phyloP scores from a whole-genome alignment of 2,329 filamentous ascomycete species.

The Colletotrichum gigasporum region DNA sequence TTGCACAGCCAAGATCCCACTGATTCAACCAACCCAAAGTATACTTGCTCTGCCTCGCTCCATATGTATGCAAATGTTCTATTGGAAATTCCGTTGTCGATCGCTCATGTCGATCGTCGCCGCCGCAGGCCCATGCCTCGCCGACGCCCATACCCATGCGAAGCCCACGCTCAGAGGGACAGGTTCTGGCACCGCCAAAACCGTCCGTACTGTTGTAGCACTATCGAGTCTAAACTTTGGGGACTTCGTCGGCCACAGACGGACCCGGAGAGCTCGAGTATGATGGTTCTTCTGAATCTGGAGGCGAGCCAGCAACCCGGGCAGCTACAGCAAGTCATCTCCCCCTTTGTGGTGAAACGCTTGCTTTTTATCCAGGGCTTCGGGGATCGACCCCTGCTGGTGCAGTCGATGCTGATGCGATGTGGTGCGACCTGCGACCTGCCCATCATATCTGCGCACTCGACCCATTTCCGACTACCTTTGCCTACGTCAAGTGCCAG shows the following conservation, averaged over 20 bases:
- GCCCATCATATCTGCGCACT: not conserved
- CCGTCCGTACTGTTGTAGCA: not conserved
- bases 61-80: not conserved
- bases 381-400: not conserved
- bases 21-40: too few species aligned
- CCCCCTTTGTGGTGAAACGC: too few species aligned
- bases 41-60: too few species aligned
- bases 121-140: too few species aligned
- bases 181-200: not conserved
- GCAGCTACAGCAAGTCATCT: too few species aligned
- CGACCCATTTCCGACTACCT: too few species aligned
- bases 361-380: not conserved
- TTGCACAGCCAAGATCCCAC: too few species aligned
- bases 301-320: too few species aligned
- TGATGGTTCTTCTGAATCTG: too few species aligned
- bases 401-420: not conserved
- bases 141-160: too few species aligned
- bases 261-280: not conserved
- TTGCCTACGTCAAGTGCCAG: too few species aligned
- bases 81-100: slow-evolving; percentile 6
- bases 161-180: not conserved
- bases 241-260: not conserved
- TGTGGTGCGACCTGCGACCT: not conserved
- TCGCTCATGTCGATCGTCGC: slow-evolving; percentile 4
- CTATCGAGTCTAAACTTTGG: not conserved